Evolutionary conservation across 2,329 filamentous ascomycete genomes (phyloP), one percentile per base, ranked within the genome.

Genomic region (Parastagonospora avenae): DNA sequence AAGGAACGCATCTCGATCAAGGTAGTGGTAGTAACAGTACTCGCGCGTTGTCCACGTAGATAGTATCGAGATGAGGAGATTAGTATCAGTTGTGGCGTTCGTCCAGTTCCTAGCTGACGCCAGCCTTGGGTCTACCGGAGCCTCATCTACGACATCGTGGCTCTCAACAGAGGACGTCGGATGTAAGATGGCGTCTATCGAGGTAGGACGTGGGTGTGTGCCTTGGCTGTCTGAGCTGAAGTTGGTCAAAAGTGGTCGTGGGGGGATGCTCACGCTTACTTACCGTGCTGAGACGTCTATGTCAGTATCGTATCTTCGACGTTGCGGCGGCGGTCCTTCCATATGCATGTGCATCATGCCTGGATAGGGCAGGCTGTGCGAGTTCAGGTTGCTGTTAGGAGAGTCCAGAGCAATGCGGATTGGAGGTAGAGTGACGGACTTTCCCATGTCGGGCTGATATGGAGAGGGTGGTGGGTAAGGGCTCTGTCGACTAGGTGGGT

Each of bases 1-100:
- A 8, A 71, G 55, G 24, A 71, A 67, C 14, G 62, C 55, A 9
- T 70, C 62, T 51, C 64, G 64, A 31, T 71, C 68, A 8, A 71
- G 32, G 35, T 66, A 67, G 39, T 69, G 67, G 38, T 63, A 68
- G 43, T 66, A 71, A 14, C 45, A 47, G 42, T 65, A 55, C 33
- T 71, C 67, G 48, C 61, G 63, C 14, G 46, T 48, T 43, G 65
- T 56, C 68, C 68, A 71, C 7, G 51, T 47, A 9, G 57, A 57
- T 39, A 71, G 50, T 19, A 71, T 56, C n/a, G 57, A 50, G 4
- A 55, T 40, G 4, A 70, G 35, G 4, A 69, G 51, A 24, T 55
- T 47, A 12, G 32, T 44, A 32, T 69, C 59, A 19, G 56, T 44
- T 0, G 59, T 63, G 6, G 67, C 59, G 6, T 32, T 50, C 5